Base-by-base conservation (phyloP, 371 early-diverging fungal genomes). In the Rhizopus stolonifer region DNA sequence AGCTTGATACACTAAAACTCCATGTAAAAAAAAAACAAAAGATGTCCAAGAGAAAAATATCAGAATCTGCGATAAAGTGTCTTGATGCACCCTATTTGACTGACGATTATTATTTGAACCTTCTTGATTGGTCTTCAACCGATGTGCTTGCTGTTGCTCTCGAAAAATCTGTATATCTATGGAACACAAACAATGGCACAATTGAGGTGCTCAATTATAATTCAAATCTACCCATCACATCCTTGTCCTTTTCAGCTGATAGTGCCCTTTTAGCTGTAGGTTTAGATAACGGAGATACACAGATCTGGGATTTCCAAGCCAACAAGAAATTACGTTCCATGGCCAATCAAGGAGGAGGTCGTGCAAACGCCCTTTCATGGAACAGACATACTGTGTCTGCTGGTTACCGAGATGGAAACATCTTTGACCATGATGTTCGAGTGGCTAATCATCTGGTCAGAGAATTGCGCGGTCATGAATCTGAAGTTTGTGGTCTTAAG, bases 61-160 rank as follows among this genome's bases (percentile, higher is more conserved):
- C 80, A 2, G 77, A 74, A 0, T 73, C 80, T 10, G 89, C 94
- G 0, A 87, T 88, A 57, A 85, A 82, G 52, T 81, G 92, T 4
- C 70, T 96, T 29, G 97, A 96, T 67, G 95, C 97, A 0, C 95
- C 95, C 0, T 94, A 89, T 1, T 69, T 99, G 61, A 56, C 81
- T 7, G 97, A 99, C 63, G 99, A 99, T 65, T 99, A 92, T 64
- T 99, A 99, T 67, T 77, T 98, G 22, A 99, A 99, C 65, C 62
- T 99, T 36, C 69, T 99, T 22, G 98, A 97, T 63, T 99, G 99
- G 99, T 90, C 89, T 4, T 54, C 67, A 18, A 64, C 63, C 11
- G 92, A 96, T 49, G 68, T 87, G 13, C 69, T 99, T 10, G 94
- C 95, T 11, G 86, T 99, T 33, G 99, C 87, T 1, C 77, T 99